Evolutionary conservation across 768 basidiomycete species (phyloP), one percentile per base, ranked within the genome.

Genomic region (Candolleomyces aberdarensis): DNA sequence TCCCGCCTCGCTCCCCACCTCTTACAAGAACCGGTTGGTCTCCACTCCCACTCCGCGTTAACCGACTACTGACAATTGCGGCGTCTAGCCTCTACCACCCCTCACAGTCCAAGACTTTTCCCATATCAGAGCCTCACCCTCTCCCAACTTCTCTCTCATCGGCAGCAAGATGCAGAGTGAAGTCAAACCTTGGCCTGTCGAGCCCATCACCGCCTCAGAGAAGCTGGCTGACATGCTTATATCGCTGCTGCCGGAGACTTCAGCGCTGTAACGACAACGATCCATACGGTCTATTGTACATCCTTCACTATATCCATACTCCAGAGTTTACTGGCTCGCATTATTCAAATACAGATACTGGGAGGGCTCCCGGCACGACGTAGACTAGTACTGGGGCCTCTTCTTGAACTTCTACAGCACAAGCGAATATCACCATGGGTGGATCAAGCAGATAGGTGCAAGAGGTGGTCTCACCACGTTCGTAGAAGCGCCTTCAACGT

Each of bases 51-150:
- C 9, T n/a, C 14, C 32, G 47, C 22, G 19, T 22, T 9, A 43
- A 29, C n/a, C 43, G 53, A 11, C 36, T 47, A 40, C 53, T 43
- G 31, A 26, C 48, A 32, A 40, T 22, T 40, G 26, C 40, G 57
- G 44, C 20, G 19, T 40, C 11, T 49, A 78, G 75, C 48, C 70
- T 41, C 76, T 70, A 62, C 77, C 79, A 20, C 73, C 80, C 58
- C 67, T 80, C n/a, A 62, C 77, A 2, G 84, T 93, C 17, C 89
- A 89, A 67, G 94, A 96, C 64, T 96, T 96, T 69, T 91, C 92
- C 19, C 92, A 94, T 71, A 89, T 94, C 61, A 78, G 86, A 36
- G 68, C 81, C 5, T 85, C 88, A 1, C 85, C 85, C 0, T 95
- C 94, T 4, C 92, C 94, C 10, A 85, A 95, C 71, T 95, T 91